phyloP scores from a whole-genome alignment of 257 asterid genomes.

The Solanum pennellii region DNA sequence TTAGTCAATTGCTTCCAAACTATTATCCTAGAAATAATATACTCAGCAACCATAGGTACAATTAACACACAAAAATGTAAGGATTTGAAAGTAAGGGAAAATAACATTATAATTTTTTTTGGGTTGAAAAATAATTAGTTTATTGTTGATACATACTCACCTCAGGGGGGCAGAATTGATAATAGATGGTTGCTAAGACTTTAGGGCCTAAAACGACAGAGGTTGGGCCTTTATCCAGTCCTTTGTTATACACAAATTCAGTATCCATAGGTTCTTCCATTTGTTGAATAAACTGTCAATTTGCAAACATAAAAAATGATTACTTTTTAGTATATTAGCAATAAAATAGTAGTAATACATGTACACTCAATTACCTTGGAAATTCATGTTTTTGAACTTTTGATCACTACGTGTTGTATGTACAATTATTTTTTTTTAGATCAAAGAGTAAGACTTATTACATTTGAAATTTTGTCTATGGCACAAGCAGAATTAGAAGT shows the following conservation, averaged over 20 bases:
- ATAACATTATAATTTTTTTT: not conserved
- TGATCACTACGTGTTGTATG: not conserved
- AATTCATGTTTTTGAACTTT: not conserved
- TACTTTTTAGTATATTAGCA: not conserved
- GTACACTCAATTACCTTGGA: not conserved
- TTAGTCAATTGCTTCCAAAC: too few relatives aligned
- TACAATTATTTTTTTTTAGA: not conserved
- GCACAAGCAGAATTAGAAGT: not conserved
- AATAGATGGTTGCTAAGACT: constrained; percentile 13
- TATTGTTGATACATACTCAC: constrained; percentile 1
- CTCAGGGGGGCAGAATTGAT: constrained; percentile 37
- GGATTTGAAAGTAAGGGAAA: not conserved
- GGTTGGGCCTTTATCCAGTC: constrained; percentile 19
- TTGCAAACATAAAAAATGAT: not conserved
- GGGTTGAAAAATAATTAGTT: not conserved
- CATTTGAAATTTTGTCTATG: not conserved
- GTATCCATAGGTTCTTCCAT: constrained; percentile 16
- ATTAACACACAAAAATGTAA: not conserved
- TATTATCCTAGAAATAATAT: not conserved
- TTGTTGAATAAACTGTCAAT: constrained; percentile 4
- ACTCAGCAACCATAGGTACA: not conserved
- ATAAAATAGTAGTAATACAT: not conserved
- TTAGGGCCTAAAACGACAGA: constrained; percentile 21
- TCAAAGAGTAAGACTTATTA: not conserved
- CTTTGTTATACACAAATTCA: not conserved